Evolutionary conservation across 306 rosid species (phyloP), one percentile per base, ranked within the genome.

Genomic region (Ormosia emarginata): DNA sequence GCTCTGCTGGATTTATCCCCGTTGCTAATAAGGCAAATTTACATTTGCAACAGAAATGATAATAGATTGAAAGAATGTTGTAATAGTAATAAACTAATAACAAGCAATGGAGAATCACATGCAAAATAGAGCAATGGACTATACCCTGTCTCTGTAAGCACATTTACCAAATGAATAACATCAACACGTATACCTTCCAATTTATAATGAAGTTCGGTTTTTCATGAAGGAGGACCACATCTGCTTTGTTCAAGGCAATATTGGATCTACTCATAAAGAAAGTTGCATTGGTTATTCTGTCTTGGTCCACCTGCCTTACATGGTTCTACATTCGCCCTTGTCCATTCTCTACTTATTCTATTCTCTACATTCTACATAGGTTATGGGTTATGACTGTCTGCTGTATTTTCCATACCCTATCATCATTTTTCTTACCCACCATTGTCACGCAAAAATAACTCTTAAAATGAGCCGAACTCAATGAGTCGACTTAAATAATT

Each of bases 191-290:
- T 40, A 30, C 56, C 77, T 41, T 76, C 63, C 87, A 82, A 79
- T 59, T 41, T 71, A 63, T 79, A 76, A 79, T 66, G 82, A 24
- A 61, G 62, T 67, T 65, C 62, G 49, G 43, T 12, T 14, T 64
- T 74, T 30, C 63, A 80, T 15, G 62, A 53, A 34, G 37, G 33
- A 13, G 80, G 84, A 50, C 88, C 87, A 67, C 78, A 53, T 65
- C 12, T 71, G 73, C 88, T 55, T 85, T 52, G 24, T 40, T 79
- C 66, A 66, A 72, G 67, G 41, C 81, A 49, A n/a, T 6, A 56
- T 71, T 59, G 52, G 72, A 79, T 61, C 79, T 62, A 69, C 79
- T 59, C 77, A 63, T 46, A 39, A 14, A 24, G 44, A 65, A 75
- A 70, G 64, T 62, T 49, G 64, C 74, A 63, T 41, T 34, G 44